A percentile compares a stretch with the other conserved stretches of the same genome.
These are phyloP conservation scores for Rossbeevera mucosa DNA, from an alignment of 768 basidiomycete species.

Conservation along the genomic window DNA sequence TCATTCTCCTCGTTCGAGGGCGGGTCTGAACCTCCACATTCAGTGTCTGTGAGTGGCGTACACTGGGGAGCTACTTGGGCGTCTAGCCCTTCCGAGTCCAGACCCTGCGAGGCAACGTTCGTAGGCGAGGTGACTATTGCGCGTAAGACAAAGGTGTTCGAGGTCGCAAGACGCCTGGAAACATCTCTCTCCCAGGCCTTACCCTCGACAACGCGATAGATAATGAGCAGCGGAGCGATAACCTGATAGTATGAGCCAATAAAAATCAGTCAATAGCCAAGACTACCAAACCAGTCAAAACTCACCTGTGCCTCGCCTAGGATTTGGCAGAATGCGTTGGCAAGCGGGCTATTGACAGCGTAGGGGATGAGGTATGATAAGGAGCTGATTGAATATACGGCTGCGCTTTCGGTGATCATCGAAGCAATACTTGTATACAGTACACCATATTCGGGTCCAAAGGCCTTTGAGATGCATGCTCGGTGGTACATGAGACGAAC, in stretches of 20 bases:
- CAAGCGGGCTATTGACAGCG: slow-evolving; percentile 17
- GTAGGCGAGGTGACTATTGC: slow-evolving; percentile 1
- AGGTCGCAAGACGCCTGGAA: slow-evolving; percentile 1
- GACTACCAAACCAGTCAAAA: neutral
- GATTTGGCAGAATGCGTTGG: slow-evolving; percentile 27
- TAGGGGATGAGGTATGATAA: slow-evolving; percentile 31
- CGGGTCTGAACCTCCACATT: neutral
- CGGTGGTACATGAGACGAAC: slow-evolving; percentile 30
- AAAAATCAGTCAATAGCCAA: neutral
- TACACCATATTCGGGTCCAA: slow-evolving; percentile 23
- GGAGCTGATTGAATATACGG: slow-evolving; percentile 30
- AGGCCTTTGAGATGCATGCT: slow-evolving; percentile 20
- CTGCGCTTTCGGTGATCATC: slow-evolving; percentile 34
- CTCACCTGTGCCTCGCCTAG: slow-evolving; percentile 28
- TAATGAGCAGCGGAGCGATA: slow-evolving; percentile 45
- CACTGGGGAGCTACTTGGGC: slow-evolving; percentile 15
- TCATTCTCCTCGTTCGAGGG: neutral
- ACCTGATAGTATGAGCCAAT: slow-evolving; percentile 30
- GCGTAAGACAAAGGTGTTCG: slow-evolving; percentile 10
- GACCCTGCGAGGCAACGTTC: neutral
- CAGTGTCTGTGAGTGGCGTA: neutral
- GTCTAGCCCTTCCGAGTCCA: slow-evolving; percentile 3
- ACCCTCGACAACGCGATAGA: slow-evolving; percentile 43
- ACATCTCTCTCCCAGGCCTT: slow-evolving; percentile 36
- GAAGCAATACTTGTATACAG: slow-evolving; percentile 31